Conservation (phyloP, 176 grass and related monocot genomes). For the Thalia dealbata region DNA sequence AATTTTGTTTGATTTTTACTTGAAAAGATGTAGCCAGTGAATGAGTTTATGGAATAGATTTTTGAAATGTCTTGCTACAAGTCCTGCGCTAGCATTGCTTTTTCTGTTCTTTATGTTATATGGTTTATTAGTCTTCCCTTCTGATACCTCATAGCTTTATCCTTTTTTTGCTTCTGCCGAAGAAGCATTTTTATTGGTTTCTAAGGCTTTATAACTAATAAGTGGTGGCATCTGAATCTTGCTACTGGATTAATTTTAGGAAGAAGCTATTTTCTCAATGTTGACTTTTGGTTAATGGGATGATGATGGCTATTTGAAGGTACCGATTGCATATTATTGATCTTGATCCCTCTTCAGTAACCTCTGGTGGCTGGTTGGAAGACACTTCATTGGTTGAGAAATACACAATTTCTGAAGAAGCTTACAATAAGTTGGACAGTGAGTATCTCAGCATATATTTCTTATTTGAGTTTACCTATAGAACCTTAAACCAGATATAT, state of each 20-base stretch:
- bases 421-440: constrained; percentile 77
- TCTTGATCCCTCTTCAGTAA: constrained; percentile 74
- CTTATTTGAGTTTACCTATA: neutral
- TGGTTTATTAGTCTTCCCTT: no score
- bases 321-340: constrained; percentile 76
- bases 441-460: neutral
- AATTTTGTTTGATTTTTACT: neutral
- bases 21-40: neutral
- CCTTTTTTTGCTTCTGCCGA: no score
- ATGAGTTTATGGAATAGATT: neutral
- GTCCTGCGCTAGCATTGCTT: neutral
- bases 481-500: neutral
- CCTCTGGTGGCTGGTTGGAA: constrained; percentile 91
- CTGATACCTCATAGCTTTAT: no score
- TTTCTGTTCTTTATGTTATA: neutral
- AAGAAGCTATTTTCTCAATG: neutral
- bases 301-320: constrained; percentile 29
- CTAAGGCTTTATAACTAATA: neutral
- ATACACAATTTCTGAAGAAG: constrained; percentile 83
- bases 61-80: neutral
- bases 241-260: neutral
- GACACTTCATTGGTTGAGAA: constrained; percentile 95
- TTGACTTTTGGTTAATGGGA: neutral
- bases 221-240: neutral
- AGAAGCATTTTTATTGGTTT: no score